A percentile compares a stretch with the other conserved stretches of the same genome.
Evolutionary conservation across 2,329 filamentous ascomycete genomes (phyloP).

Genomic region (Pseudopithomyces maydicus): DNA sequence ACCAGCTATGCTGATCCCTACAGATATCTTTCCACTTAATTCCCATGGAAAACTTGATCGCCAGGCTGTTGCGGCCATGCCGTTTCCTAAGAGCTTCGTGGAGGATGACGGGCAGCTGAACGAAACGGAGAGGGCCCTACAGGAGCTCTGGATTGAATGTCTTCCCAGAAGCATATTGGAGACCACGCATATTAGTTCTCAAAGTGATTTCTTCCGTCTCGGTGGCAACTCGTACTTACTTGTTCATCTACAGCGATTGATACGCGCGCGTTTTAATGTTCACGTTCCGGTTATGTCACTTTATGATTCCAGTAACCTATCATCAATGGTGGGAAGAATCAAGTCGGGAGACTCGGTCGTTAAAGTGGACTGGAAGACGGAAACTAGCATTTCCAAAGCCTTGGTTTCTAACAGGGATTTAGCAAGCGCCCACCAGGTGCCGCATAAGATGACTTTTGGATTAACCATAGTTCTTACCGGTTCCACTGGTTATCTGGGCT

Average conservation of each 20-base stretch:
- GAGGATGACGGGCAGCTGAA: not conserved
- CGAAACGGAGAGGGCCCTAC: not conserved
- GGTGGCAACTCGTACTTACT: slow-evolving; percentile 50
- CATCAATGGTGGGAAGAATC: not conserved
- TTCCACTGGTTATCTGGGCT: slow-evolving; percentile 13
- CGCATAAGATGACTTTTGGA: too few relatives aligned
- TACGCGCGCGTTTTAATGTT: not conserved
- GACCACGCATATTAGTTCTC: not conserved
- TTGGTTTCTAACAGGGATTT: too few relatives aligned
- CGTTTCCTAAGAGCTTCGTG: not conserved
- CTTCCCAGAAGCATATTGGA: not conserved
- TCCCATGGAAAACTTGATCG: not conserved
- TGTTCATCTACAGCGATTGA: slow-evolving; percentile 40
- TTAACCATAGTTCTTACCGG: slow-evolving; percentile 15
- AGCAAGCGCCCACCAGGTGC: not conserved
- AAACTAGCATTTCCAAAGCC: not conserved
- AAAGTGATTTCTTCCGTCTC: slow-evolving; percentile 45
- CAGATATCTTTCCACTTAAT: not conserved
- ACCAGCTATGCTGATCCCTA: not conserved
- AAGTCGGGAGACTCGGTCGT: not conserved
- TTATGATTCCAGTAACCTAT: not conserved
- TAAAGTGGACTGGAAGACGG: not conserved
- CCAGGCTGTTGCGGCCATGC: not conserved
- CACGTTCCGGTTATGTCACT: not conserved
- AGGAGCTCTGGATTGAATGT: not conserved